Evolutionary conservation across 2,329 filamentous ascomycete genomes (phyloP).

Genomic region (Penicillium sp.): DNA sequence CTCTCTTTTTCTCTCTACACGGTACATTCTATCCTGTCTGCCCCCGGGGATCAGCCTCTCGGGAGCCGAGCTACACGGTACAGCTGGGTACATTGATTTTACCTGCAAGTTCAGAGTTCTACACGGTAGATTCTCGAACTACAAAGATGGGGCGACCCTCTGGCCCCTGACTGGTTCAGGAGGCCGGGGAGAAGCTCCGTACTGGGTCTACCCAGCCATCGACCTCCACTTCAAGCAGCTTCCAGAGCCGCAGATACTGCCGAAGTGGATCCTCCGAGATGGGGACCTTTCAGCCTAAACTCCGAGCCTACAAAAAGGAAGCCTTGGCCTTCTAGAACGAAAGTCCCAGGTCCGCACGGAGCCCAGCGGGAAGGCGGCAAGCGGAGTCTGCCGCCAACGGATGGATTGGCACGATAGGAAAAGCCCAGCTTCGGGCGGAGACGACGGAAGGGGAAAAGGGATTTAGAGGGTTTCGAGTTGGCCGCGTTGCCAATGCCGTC

Average conservation of each 20-base stretch:
- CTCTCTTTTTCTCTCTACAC: not conserved
- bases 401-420: not conserved
- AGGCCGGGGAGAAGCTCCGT: conserved; percentile 18
- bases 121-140: conserved; percentile 3
- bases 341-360: not conserved
- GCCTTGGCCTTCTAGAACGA: not conserved
- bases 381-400: conserved; percentile 5
- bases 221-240: conserved; percentile 23
- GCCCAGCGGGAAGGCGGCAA: conserved; percentile 2
- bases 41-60: not conserved
- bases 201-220: conserved; percentile 5
- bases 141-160: not conserved
- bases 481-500: conserved; percentile 3
- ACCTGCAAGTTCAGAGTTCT: not conserved
- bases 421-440: conserved; percentile 1
- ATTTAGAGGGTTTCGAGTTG: not conserved
- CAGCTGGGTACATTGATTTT: not conserved
- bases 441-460: not conserved
- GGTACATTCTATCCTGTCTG: not conserved
- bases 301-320: not conserved
- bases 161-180: conserved; percentile 11
- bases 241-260: conserved; percentile 27
- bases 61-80: conserved; percentile 4
- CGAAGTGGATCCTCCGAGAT: conserved; percentile 17
- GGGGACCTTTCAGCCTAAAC: conserved; percentile 8